phyloP scores from a whole-genome alignment of 768 basidiomycete genomes.

The Tricholoma matsutake region DNA sequence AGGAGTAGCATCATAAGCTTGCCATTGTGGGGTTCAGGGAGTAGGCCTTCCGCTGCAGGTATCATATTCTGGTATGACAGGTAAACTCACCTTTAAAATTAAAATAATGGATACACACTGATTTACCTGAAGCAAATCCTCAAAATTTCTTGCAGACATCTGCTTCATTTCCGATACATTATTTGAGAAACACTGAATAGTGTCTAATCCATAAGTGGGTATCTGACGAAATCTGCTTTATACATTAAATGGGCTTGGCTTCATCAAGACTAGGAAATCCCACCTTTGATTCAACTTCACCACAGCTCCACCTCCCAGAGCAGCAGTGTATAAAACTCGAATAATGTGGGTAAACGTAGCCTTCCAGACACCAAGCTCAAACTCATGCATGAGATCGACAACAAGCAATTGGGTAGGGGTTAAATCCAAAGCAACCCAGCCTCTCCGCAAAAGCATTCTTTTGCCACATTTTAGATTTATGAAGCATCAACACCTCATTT shows the following conservation, averaged over 20 bases:
- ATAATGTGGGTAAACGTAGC: conserved; percentile 28
- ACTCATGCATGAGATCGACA: conserved; percentile 32
- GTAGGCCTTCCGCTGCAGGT: conserved; percentile 30
- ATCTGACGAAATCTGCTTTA: too few species aligned
- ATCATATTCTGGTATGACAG: conserved; percentile 25
- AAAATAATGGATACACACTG: too few species aligned
- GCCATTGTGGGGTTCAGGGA: conserved; percentile 22
- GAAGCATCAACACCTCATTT: too few species aligned
- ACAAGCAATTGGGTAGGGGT: conserved; percentile 18
- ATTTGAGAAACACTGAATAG: too few species aligned
- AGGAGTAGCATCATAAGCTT: conserved; percentile 21
- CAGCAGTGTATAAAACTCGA: conserved; percentile 19
- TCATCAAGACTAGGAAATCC: too few species aligned
- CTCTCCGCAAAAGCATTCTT: conserved; percentile 35
- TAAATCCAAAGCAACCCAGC: conserved; percentile 10
- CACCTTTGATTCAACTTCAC: conserved; percentile 1
- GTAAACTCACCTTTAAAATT: background rate
- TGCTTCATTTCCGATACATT: too few species aligned
- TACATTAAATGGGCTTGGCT: too few species aligned
- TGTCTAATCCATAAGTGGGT: too few species aligned
- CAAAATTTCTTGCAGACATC: too few species aligned
- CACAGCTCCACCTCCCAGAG: background rate
- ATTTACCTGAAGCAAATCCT: too few species aligned
- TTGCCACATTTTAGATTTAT: background rate
- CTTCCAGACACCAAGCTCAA: conserved; percentile 35